Evolutionary conservation across 2,329 filamentous ascomycete species (phyloP).

Genomic region (Aspergillus arachidicola): DNA sequence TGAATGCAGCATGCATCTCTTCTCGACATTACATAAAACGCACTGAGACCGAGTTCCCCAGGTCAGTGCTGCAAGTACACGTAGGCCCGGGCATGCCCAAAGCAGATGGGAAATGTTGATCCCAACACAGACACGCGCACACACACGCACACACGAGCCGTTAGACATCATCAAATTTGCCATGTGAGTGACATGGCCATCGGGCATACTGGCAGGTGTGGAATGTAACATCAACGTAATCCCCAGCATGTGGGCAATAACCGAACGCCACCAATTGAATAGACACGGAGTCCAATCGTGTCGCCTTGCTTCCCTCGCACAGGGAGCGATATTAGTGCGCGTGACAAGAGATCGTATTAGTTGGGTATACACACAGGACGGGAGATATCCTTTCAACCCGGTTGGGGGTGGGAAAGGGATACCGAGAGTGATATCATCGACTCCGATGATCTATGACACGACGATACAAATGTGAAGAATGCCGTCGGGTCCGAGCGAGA

Average conservation of each 20-base stretch:
- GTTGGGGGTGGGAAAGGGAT: neutral
- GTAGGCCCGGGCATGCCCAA: conserved; percentile 4
- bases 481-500: neutral
- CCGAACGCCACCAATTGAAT: conserved; percentile 4
- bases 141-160: neutral
- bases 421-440: conserved; percentile 2
- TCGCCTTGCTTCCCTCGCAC: conserved; percentile 1
- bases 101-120: conserved; percentile 3
- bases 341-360: neutral
- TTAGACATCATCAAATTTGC: conserved; percentile 1
- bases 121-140: neutral
- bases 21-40: neutral
- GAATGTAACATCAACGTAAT: conserved; percentile 9
- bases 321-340: conserved; percentile 3
- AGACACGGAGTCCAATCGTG: neutral
- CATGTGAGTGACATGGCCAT: conserved; percentile 11
- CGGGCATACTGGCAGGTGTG: neutral
- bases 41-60: neutral
- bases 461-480: conserved; percentile 1
- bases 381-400: neutral
- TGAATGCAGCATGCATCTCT: neutral
- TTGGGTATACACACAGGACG: conserved; percentile 9
- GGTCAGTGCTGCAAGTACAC: neutral
- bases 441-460: neutral
- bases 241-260: conserved; percentile 2